These are phyloP conservation scores for Alternaria tenuissima DNA, from an alignment of 2,329 filamentous ascomycete species.

Conservation along the genomic window DNA sequence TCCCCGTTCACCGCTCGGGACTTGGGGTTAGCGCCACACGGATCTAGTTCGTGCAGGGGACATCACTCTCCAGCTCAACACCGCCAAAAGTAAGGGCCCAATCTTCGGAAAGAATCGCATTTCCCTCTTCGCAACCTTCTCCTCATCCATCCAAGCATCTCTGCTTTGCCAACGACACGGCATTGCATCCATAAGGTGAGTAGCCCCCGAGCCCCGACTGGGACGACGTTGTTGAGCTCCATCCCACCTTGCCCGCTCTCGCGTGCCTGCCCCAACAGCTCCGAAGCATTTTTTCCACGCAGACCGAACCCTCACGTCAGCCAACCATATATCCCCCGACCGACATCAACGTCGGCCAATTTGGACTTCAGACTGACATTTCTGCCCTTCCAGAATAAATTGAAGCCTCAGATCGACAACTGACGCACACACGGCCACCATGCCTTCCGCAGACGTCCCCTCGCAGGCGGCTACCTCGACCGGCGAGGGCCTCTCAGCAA, in stretches of 20 bases:
- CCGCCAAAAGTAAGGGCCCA: constrained; percentile 37
- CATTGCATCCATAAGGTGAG: constrained; percentile 41
- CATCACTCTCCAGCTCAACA: constrained; percentile 38
- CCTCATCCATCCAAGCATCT: constrained; percentile 35
- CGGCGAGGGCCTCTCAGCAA: constrained; percentile 69
- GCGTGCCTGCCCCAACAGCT: constrained; percentile 30
- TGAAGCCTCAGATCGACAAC: constrained; percentile 19
- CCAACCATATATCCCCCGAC: constrained; percentile 14
- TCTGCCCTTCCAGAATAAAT: constrained; percentile 15
- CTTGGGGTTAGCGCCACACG: constrained; percentile 32
- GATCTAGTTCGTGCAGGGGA: constrained; percentile 37
- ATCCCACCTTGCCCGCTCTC: constrained; percentile 20
- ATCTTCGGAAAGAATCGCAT: constrained; percentile 40
- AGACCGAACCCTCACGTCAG: constrained; percentile 40
- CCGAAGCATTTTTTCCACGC: constrained; percentile 30
- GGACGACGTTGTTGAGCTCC: constrained; percentile 10
- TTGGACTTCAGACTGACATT: constrained; percentile 25
- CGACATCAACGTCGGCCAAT: constrained; percentile 7
- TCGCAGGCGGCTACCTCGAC: constrained; percentile 41
- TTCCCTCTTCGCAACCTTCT: constrained; percentile 36
- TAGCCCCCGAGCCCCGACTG: constrained; percentile 15
- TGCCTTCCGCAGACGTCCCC: constrained; percentile 53
- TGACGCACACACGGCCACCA: constrained; percentile 47
- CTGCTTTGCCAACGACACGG: constrained; percentile 28
- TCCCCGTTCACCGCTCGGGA: constrained; percentile 47